A percentile compares a stretch with the other conserved stretches of the same genome.
phyloP scores from a whole-genome alignment of 2,329 filamentous ascomycete species.

The Aspergillus jensenii region DNA sequence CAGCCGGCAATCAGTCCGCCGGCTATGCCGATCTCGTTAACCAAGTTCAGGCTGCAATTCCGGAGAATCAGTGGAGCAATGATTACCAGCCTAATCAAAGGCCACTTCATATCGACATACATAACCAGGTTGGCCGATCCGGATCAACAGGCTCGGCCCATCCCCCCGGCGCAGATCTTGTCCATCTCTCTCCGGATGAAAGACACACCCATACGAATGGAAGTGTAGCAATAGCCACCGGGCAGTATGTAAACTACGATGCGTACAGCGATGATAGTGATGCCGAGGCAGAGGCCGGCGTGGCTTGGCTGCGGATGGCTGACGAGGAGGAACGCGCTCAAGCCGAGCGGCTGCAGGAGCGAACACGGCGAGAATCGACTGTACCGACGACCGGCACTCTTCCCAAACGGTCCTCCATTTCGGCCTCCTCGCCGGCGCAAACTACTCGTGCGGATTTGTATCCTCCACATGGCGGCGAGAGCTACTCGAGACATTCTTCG shows the following conservation, averaged over 20 bases:
- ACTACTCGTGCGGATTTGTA: slow-evolving; percentile 70
- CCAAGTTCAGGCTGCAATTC: slow-evolving; percentile 56
- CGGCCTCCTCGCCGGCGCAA: slow-evolving; percentile 27
- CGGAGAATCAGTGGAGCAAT: slow-evolving; percentile 32
- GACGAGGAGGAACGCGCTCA: slow-evolving; percentile 71
- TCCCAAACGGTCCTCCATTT: slow-evolving; percentile 39
- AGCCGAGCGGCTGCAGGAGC: slow-evolving; percentile 45
- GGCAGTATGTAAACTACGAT: slow-evolving; percentile 48
- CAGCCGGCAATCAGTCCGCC: slow-evolving; percentile 38
- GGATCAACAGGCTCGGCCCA: slow-evolving; percentile 1
- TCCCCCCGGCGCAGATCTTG: slow-evolving; percentile 13
- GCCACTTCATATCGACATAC: slow-evolving; percentile 22
- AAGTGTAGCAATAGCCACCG: slow-evolving; percentile 44
- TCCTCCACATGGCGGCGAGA: slow-evolving; percentile 67
- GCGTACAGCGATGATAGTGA: slow-evolving; percentile 75
- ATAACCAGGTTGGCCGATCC: slow-evolving; percentile 8
- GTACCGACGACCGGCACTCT: slow-evolving; percentile 50
- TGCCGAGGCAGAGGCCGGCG: slow-evolving; percentile 78
- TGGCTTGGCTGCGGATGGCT: slow-evolving; percentile 79
- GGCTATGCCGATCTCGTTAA: slow-evolving; percentile 59
- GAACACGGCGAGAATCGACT: slow-evolving; percentile 58
- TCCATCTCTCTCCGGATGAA: slow-evolving; percentile 42
- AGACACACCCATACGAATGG: slow-evolving; percentile 51
- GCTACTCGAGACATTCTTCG: slow-evolving; percentile 62
- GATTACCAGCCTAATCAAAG: slow-evolving; percentile 27